These are phyloP conservation scores for Aspergillus floridensis DNA, from an alignment of 2,329 filamentous ascomycete genomes.

Conservation along the genomic window DNA sequence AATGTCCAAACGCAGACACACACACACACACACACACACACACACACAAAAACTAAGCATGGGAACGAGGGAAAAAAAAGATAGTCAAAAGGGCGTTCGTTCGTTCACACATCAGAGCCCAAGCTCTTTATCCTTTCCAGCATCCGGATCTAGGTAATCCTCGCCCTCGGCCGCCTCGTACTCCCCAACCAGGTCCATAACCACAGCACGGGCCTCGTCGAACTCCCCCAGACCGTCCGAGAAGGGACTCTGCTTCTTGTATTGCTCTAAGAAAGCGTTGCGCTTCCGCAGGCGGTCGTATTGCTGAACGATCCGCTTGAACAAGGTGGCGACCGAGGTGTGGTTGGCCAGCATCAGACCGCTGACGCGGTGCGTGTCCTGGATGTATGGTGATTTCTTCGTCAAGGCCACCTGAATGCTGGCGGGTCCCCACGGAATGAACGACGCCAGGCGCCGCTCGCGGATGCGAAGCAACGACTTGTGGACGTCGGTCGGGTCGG, in stretches of 20 bases:
- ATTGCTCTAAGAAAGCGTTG: constrained; percentile 93
- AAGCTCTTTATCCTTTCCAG: constrained; percentile 45
- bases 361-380: constrained; percentile 89
- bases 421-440: constrained; percentile 97
- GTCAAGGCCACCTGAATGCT: constrained; percentile 97
- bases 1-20: constrained; percentile 10
- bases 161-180: constrained; percentile 93
- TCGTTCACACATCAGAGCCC: constrained; percentile 19
- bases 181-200: constrained; percentile 85
- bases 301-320: constrained; percentile 87
- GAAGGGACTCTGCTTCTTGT: constrained; percentile 94
- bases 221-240: constrained; percentile 90
- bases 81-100: not conserved
- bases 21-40: not conserved
- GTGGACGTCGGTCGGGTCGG: constrained; percentile 95
- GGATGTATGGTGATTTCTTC: constrained; percentile 93
- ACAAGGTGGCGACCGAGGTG: constrained; percentile 92
- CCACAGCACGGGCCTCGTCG: constrained; percentile 88
- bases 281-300: constrained; percentile 94
- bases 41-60: constrained; percentile 10
- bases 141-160: constrained; percentile 79
- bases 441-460: constrained; percentile 87
- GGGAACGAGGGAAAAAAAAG: not conserved
- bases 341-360: constrained; percentile 98
- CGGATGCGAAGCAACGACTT: constrained; percentile 96